These are phyloP conservation scores for Acanthamoeba royreba DNA, from an alignment of 208 protist species.

Conservation along the genomic window DNA sequence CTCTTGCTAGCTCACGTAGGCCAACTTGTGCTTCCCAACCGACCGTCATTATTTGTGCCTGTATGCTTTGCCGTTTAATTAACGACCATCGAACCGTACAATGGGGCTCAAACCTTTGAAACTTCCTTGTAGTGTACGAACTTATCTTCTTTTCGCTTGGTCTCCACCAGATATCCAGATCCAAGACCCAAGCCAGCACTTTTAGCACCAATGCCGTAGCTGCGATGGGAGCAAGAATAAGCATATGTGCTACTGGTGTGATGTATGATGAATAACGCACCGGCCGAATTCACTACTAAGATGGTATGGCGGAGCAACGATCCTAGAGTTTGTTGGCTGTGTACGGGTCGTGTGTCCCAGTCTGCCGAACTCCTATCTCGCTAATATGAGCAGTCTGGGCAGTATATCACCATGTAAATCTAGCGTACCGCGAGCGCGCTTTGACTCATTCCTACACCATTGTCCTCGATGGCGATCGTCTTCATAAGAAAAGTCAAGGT, in stretches of 20 bases:
- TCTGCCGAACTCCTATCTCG: not conserved
- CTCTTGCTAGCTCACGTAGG: not conserved
- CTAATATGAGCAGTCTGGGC: no score
- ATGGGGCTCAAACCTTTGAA: not conserved
- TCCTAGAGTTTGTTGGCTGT: not conserved
- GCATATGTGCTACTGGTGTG: no score
- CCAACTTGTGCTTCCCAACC: not conserved
- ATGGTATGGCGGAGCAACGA: not conserved
- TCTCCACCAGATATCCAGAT: not conserved
- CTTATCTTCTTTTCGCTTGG: not conserved
- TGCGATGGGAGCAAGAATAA: no score
- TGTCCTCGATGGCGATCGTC: not conserved
- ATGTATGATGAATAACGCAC: not conserved
- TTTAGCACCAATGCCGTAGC: not conserved
- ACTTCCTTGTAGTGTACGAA: not conserved
- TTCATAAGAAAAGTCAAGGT: no score
- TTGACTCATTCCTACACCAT: not conserved
- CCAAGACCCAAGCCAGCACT: not conserved
- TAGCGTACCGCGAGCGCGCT: not conserved
- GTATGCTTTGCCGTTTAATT: no score
- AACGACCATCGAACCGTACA: no score
- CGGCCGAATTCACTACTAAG: conserved; percentile 10
- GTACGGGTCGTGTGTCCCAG: not conserved
- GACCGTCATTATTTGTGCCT: not conserved
- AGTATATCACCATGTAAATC: not conserved